phyloP scores from a whole-genome alignment of 768 basidiomycete species.

The Mycena galericulata region DNA sequence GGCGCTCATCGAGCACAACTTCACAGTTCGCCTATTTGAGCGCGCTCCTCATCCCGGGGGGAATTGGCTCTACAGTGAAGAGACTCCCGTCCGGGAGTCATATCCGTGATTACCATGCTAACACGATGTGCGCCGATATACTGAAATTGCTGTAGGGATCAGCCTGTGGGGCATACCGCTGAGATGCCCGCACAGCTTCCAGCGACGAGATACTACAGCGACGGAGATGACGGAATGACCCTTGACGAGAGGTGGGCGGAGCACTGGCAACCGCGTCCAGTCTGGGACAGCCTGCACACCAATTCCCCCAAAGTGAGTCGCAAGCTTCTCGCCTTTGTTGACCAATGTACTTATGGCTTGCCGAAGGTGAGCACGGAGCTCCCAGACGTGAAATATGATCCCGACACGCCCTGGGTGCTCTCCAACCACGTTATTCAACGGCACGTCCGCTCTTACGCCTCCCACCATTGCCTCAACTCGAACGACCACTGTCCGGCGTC shows the following conservation, averaged over 20 bases:
- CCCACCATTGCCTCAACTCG: constrained; percentile 25
- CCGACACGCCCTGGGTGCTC: constrained; percentile 21
- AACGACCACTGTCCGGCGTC: constrained; percentile 18
- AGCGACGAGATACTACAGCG: constrained; percentile 8
- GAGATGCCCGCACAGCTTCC: constrained; percentile 16
- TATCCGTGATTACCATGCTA: constrained; percentile 23
- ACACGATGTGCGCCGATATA: neutral
- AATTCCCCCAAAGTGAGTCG: constrained; percentile 22
- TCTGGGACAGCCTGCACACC: constrained; percentile 19
- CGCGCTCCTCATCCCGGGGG: constrained; percentile 35
- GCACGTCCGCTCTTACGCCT: constrained; percentile 26
- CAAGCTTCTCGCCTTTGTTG: too few relatives aligned
- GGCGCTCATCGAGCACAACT: constrained; percentile 30
- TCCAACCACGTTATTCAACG: constrained; percentile 18
- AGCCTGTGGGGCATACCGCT: neutral
- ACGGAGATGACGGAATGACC: constrained; percentile 21
- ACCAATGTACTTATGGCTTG: too few relatives aligned
- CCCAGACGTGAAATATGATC: constrained; percentile 17
- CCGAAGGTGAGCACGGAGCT: constrained; percentile 26
- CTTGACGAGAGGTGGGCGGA: constrained; percentile 18
- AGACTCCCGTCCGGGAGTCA: constrained; percentile 32
- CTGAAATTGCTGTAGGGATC: constrained; percentile 10
- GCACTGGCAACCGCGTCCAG: constrained; percentile 20
- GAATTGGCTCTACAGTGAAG: constrained; percentile 39
- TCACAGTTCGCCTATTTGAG: constrained; percentile 30